Base-by-base conservation (phyloP, 768 basidiomycete genomes). In the Roridomyces roridus region DNA sequence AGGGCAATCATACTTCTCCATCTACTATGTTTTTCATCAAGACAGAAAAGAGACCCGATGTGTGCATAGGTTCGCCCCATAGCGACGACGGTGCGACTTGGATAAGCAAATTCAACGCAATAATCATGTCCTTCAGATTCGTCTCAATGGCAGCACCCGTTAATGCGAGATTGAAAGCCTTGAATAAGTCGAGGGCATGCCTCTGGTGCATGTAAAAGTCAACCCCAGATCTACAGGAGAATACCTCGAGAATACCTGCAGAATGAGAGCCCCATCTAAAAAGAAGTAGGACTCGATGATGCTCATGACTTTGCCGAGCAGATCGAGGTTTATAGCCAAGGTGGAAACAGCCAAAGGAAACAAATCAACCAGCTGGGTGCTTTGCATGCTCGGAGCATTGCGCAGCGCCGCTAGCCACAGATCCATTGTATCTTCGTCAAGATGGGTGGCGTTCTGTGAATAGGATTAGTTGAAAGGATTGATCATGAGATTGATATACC, bases 271-370 rank as follows among this genome's bases (percentile, higher is more conserved):
- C 0, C 84, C 84, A 70, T 92, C 89, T 17, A 92, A 77, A n/a
- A 96, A 69, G 55, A 92, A 74, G 68, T 94, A 96, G 6, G 89
- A 87, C 67, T 93, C 90, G 21, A 92, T 63, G 51, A 95, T 84
- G 53, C 73, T 75, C 17, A 83, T 83, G 24, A 87, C 80, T 49
- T 79, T 86, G 14, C 89, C 90, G 18, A 94, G 74, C 20, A 93
- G 70, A 62, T 95, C 93, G 40, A 92, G 72, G 59, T 94, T 93
- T 25, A 74, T 75, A 1, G 80, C 77, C 17, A 96, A 73, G 5
- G 92, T 70, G n/a, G 73, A 51, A 11, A 92, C 68, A 3, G 83
- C 83, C 29, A 81, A 67, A 17, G 90, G 91, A 51, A 92, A 84
- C 25, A 96, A 74, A 23, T 85, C 83, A 28, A 85, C 71, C 21